phyloP scores from a whole-genome alignment of 805 yeast species.

The Hanseniaspora hatyaiensis region DNA sequence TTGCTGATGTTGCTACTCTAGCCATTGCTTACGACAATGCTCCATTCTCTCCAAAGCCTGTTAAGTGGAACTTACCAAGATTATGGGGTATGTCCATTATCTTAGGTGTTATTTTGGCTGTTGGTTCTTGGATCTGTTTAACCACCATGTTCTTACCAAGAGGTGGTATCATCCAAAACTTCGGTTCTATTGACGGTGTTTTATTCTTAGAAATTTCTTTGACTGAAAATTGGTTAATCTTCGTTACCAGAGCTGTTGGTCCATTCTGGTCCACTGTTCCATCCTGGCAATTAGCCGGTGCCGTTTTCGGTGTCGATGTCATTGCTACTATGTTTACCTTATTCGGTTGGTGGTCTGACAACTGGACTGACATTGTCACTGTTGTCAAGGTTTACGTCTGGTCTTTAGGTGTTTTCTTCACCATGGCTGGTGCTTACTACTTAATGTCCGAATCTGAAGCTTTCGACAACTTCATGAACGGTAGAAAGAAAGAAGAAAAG shows the following conservation, averaged over 20 bases:
- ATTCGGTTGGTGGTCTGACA: constrained; percentile 97
- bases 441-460: constrained; percentile 71
- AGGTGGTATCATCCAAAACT: constrained; percentile 93
- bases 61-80: constrained; percentile 93
- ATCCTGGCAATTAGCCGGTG: constrained; percentile 94
- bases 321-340: constrained; percentile 83
- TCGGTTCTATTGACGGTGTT: constrained; percentile 88
- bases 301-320: constrained; percentile 80
- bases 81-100: constrained; percentile 92
- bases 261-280: constrained; percentile 96
- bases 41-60: constrained; percentile 86
- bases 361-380: constrained; percentile 92
- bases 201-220: constrained; percentile 86
- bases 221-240: constrained; percentile 95
- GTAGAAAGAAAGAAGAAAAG: constrained; percentile 53
- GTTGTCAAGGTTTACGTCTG: constrained; percentile 89
- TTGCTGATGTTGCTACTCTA: constrained; percentile 93
- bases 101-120: constrained; percentile 74
- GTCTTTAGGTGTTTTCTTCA: constrained; percentile 95
- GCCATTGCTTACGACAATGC: constrained; percentile 97
- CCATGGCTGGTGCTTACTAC: constrained; percentile 93
- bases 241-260: constrained; percentile 93
- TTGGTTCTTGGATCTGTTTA: constrained; percentile 89
- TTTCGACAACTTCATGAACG: constrained; percentile 76
- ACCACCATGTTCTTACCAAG: constrained; percentile 83